A percentile compares a stretch with the other conserved stretches of the same genome.
Evolutionary conservation across 371 early-diverging fungal species (phyloP).

Genomic region (Phascolomyces articulosus): DNA sequence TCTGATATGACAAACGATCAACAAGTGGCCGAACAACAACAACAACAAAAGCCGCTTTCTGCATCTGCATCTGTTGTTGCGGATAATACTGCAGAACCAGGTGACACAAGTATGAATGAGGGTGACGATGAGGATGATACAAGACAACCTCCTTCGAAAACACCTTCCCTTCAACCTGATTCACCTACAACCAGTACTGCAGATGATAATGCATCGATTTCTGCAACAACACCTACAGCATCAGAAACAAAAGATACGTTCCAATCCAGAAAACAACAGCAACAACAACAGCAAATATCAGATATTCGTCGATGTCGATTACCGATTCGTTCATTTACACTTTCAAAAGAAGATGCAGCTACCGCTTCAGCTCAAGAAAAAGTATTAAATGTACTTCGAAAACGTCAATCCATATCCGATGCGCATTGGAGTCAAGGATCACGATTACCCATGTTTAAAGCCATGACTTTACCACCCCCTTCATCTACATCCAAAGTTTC

Average conservation of each 20-base stretch:
- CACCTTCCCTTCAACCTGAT: not conserved
- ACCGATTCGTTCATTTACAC: slow-evolving; percentile 39
- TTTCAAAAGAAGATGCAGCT: slow-evolving; percentile 25
- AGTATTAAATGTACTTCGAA: slow-evolving; percentile 35
- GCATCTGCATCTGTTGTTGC: not conserved
- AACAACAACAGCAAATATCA: slow-evolving; percentile 1
- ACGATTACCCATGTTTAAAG: slow-evolving; percentile 43
- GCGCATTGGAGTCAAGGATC: slow-evolving; percentile 45
- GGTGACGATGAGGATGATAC: not conserved
- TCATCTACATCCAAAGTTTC: not conserved
- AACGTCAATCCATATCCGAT: slow-evolving; percentile 39
- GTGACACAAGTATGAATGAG: not conserved
- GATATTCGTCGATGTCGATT: slow-evolving; percentile 34
- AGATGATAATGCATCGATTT: not conserved
- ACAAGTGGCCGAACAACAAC: not conserved
- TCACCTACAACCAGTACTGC: not conserved
- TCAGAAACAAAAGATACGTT: not conserved
- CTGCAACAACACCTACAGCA: not conserved
- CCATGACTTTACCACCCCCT: slow-evolving; percentile 8
- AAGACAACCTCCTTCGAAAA: slow-evolving; percentile 1
- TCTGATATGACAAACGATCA: slow-evolving; percentile 1
- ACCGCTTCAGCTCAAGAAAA: slow-evolving; percentile 37
- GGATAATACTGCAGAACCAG: not conserved
- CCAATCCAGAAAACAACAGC: not conserved
- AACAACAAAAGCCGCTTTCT: not conserved